Evolutionary conservation across 164 flowering plant genomes (phyloP).

Genomic region (Malania oleifera): DNA sequence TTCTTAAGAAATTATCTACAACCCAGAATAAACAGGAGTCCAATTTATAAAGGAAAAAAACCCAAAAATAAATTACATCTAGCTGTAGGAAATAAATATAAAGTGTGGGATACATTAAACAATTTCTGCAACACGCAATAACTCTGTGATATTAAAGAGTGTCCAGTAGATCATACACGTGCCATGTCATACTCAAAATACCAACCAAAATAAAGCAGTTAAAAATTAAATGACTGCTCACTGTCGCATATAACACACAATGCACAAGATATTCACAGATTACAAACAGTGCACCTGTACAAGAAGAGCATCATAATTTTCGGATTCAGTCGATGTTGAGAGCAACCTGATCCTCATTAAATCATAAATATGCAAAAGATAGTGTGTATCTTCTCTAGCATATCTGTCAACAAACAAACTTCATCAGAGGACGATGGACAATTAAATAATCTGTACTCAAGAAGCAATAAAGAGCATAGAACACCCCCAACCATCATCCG

Average conservation of each 20-base stretch:
- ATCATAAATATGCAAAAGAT: slow-evolving; percentile 82
- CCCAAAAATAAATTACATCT: too few species aligned
- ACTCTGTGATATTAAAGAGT: not conserved
- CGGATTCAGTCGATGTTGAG: slow-evolving; percentile 37
- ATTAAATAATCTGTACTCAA: slow-evolving; percentile 2
- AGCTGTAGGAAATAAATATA: too few species aligned
- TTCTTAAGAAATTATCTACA: too few species aligned
- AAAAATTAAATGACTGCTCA: not conserved
- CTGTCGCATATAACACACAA: not conserved
- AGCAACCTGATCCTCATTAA: slow-evolving; percentile 54
- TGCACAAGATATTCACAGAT: not conserved
- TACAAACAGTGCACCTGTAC: slow-evolving; percentile 56
- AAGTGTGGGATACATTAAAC: too few species aligned
- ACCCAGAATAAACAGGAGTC: too few species aligned
- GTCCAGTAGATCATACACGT: not conserved
- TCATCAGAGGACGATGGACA: slow-evolving; percentile 3
- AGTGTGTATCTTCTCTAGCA: slow-evolving; percentile 98
- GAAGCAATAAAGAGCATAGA: not conserved
- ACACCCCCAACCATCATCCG: not conserved
- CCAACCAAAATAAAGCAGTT: not conserved
- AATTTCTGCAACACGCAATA: slow-evolving; percentile 1
- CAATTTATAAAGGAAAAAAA: too few species aligned
- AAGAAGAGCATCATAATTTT: slow-evolving; percentile 43
- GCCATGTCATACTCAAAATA: not conserved
- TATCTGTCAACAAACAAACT: slow-evolving; percentile 47